These are phyloP conservation scores for Pythium pyrilobum DNA, from an alignment of 352 stramenopile genomes.

Conservation along the genomic window DNA sequence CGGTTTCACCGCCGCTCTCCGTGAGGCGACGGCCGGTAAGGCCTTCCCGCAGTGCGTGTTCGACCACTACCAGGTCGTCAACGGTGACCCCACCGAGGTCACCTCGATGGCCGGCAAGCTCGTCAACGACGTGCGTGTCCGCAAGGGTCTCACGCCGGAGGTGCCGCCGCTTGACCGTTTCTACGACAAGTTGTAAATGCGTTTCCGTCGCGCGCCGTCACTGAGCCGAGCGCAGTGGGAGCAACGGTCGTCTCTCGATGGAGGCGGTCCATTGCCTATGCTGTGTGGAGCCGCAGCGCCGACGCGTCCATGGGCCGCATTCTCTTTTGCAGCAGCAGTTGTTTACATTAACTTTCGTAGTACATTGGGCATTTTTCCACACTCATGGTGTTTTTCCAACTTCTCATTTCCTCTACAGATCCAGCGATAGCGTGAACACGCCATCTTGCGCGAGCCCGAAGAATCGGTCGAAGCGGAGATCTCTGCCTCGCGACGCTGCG, in stretches of 20 bases:
- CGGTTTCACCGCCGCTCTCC: slow-evolving; percentile 98
- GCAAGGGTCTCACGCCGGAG: slow-evolving; percentile 96
- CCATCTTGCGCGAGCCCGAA: slow-evolving; percentile 20
- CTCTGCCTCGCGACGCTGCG: not conserved
- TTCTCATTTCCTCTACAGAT: no score
- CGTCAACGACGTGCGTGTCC: slow-evolving; percentile 91
- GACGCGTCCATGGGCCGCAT: slow-evolving; percentile 3
- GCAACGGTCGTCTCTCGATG: not conserved
- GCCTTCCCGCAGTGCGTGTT: slow-evolving; percentile 99
- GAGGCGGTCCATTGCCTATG: not conserved
- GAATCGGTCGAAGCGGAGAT: slow-evolving; percentile 14
- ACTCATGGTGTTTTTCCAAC: not conserved
- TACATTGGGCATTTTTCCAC: slow-evolving; percentile 20
- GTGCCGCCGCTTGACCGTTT: slow-evolving; percentile 98
- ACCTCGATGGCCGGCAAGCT: slow-evolving; percentile 95
- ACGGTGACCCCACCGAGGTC: slow-evolving; percentile 88
- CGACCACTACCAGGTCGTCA: slow-evolving; percentile 98
- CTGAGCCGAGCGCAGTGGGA: no score
- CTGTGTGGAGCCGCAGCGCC: not conserved
- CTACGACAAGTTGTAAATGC: slow-evolving; percentile 98
- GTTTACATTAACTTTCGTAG: slow-evolving; percentile 30
- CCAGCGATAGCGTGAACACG: slow-evolving; percentile 10
- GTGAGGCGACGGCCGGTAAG: slow-evolving; percentile 98
- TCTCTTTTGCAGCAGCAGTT: slow-evolving; percentile 15
- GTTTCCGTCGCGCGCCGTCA: no score